Percentiles rank a stretch among this genome's conserved stretches.
Conservation (phyloP, 768 basidiomycete genomes). For the Trametes sanguinea region DNA sequence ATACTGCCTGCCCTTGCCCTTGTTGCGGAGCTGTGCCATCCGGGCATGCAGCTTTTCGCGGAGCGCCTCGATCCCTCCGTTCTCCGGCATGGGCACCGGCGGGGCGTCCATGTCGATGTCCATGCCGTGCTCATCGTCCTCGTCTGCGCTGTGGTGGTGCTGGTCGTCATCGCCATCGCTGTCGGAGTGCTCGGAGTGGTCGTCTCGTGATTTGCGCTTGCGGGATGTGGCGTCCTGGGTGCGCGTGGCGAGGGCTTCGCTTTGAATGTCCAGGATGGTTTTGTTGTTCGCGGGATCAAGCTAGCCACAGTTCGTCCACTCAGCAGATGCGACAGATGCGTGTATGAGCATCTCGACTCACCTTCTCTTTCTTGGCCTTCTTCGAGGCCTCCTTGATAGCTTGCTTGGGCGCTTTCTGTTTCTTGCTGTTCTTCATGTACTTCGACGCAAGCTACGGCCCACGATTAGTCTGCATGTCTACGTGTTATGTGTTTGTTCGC, state of each 20-base stretch:
- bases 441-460: slow-evolving; percentile 53
- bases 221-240: slow-evolving; percentile 37
- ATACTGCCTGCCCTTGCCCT: slow-evolving; percentile 28
- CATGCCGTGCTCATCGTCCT: slow-evolving; percentile 34
- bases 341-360: slow-evolving; percentile 30
- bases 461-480: too few species aligned
- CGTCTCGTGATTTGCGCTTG: slow-evolving; percentile 48
- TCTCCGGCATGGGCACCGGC: slow-evolving; percentile 61
- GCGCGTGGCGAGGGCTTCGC: slow-evolving; percentile 44
- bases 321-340: background rate
- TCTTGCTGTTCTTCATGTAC: slow-evolving; percentile 88
- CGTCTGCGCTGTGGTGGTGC: slow-evolving; percentile 26
- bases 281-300: slow-evolving; percentile 93
- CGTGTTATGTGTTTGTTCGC: background rate
- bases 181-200: slow-evolving; percentile 17
- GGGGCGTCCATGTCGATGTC: slow-evolving; percentile 32
- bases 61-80: slow-evolving; percentile 62
- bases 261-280: slow-evolving; percentile 71
- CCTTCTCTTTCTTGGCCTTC: slow-evolving; percentile 88
- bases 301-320: slow-evolving; percentile 41
- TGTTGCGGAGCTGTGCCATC: slow-evolving; percentile 65
- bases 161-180: slow-evolving; percentile 32
- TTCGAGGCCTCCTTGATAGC: slow-evolving; percentile 86
- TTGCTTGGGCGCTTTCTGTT: slow-evolving; percentile 74
- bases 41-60: slow-evolving; percentile 75